A percentile compares a stretch with the other conserved stretches of the same genome.
These are phyloP conservation scores for Tillandsia leiboldiana DNA, from an alignment of 176 grass and related monocot species.

Conservation along the genomic window DNA sequence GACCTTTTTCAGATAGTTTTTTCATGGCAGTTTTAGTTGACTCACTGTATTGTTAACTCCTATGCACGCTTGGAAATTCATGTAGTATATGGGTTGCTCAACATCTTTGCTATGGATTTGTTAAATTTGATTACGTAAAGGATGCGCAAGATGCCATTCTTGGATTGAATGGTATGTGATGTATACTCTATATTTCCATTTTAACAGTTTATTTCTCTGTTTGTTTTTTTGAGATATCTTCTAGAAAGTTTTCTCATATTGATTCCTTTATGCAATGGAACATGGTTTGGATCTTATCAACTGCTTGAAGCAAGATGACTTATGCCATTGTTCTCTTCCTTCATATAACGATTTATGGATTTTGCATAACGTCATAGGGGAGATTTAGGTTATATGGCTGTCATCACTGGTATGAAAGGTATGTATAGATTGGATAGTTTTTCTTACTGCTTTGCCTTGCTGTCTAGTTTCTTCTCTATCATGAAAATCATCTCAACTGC, in stretches of 20 bases:
- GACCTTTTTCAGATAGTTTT: background rate
- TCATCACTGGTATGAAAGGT: no score
- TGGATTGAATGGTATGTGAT: conserved; percentile 13
- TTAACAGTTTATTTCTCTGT: background rate
- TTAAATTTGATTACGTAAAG: conserved; percentile 23
- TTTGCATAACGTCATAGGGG: no score
- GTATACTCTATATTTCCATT: background rate
- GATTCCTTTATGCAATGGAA: no score
- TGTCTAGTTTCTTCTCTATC: no score
- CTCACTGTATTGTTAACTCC: background rate
- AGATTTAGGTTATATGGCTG: no score
- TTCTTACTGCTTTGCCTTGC: no score
- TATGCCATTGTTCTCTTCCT: no score
- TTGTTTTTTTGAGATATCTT: background rate
- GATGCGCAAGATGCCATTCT: conserved; percentile 22
- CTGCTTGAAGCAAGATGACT: no score
- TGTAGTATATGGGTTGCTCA: conserved; percentile 21
- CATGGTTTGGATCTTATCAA: no score
- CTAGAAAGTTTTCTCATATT: background rate
- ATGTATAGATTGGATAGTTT: no score
- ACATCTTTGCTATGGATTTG: conserved; percentile 19
- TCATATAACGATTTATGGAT: no score
- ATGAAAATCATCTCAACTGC: no score
- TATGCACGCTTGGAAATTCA: background rate
- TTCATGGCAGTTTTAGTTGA: background rate